These are phyloP conservation scores for Nemophila menziesii DNA, from an alignment of 257 asterid genomes.

Conservation along the genomic window DNA sequence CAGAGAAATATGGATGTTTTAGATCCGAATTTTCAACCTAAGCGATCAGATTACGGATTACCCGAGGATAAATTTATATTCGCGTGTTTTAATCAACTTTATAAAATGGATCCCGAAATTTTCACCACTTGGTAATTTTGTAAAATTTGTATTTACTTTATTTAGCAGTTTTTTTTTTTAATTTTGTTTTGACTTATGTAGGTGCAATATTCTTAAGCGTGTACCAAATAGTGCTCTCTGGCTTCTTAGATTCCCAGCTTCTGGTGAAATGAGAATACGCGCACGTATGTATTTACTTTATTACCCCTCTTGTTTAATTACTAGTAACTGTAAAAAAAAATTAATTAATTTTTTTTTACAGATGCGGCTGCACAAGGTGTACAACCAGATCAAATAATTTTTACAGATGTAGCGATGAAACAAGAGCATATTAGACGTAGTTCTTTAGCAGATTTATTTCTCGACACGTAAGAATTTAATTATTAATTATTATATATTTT, in stretches of 20 bases:
- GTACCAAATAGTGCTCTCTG: slow-evolving; percentile 97
- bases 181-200: slow-evolving; percentile 21
- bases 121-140: slow-evolving; percentile 57
- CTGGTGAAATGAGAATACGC: slow-evolving; percentile 93
- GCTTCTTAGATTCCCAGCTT: slow-evolving; percentile 97
- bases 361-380: slow-evolving; percentile 97
- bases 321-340: background rate
- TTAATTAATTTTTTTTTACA: slow-evolving; percentile 17
- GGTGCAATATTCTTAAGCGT: slow-evolving; percentile 98
- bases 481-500: background rate
- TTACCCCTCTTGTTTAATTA: background rate
- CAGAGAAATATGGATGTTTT: slow-evolving; percentile 90
- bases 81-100: slow-evolving; percentile 98
- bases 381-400: slow-evolving; percentile 82
- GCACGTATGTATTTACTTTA: slow-evolving; percentile 38
- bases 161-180: background rate
- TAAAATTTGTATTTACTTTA: background rate
- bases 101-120: slow-evolving; percentile 99
- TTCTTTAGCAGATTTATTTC: slow-evolving; percentile 85
- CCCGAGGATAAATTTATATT: slow-evolving; percentile 91
- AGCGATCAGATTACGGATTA: slow-evolving; percentile 87
- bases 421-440: slow-evolving; percentile 96
- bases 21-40: slow-evolving; percentile 64
- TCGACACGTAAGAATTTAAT: slow-evolving; percentile 60
- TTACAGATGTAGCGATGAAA: slow-evolving; percentile 98